Conservation (phyloP, 2,329 filamentous ascomycete genomes). For the Aspergillus awamori region DNA sequence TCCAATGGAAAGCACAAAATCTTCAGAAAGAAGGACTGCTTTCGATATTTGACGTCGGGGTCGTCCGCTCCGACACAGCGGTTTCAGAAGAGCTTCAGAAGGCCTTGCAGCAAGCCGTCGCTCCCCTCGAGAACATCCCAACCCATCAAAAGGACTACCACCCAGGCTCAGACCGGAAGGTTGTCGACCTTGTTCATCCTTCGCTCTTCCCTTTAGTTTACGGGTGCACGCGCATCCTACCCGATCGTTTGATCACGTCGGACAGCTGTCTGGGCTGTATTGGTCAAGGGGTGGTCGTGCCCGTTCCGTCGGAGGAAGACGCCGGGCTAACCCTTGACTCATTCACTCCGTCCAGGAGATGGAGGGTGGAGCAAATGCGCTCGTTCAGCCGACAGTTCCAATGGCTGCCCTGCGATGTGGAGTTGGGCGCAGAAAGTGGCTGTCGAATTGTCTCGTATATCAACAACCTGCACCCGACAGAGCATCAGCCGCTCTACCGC, state of each 20-base stretch:
- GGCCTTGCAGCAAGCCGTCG: conserved; percentile 51
- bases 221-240: conserved; percentile 29
- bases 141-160: conserved; percentile 64
- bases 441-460: conserved; percentile 44
- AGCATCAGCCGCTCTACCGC: conserved; percentile 37
- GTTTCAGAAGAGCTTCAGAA: conserved; percentile 47
- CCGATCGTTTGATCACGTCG: conserved; percentile 20
- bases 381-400: conserved; percentile 43
- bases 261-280: conserved; percentile 26
- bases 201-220: conserved; percentile 50
- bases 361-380: not conserved
- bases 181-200: conserved; percentile 68
- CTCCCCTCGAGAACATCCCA: conserved; percentile 51
- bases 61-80: conserved; percentile 58
- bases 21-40: conserved; percentile 39
- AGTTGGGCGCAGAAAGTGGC: conserved; percentile 22
- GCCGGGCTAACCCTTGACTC: not conserved
- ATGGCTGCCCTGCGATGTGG: conserved; percentile 50
- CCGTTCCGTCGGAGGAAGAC: not conserved
- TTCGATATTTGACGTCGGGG: conserved; percentile 44
- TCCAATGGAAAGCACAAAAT: conserved; percentile 52
- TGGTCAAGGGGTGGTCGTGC: conserved; percentile 17
- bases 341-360: not conserved
- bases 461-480: conserved; percentile 47
- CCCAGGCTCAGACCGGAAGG: conserved; percentile 58